These are phyloP conservation scores for Colletotrichum tanaceti DNA, from an alignment of 2,329 filamentous ascomycete genomes.

Conservation along the genomic window DNA sequence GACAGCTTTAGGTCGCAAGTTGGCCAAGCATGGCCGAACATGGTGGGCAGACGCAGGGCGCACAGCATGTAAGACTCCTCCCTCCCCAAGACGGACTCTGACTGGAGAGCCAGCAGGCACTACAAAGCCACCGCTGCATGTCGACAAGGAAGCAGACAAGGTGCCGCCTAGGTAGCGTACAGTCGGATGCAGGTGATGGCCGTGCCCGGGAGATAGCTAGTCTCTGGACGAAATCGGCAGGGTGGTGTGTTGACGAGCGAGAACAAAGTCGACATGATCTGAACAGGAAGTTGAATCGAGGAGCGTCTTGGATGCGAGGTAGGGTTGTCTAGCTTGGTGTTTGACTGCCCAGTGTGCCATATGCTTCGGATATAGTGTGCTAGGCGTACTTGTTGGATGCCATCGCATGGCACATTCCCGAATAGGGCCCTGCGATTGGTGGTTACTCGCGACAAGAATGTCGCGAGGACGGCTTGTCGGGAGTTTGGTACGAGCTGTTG, in stretches of 20 bases:
- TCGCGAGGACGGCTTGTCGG: conserved; percentile 1
- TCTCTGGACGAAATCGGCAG: conserved; percentile 18
- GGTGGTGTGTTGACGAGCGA: conserved; percentile 11
- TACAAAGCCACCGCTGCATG: conserved; percentile 2
- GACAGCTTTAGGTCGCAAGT: conserved; percentile 29
- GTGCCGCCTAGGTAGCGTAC: conserved; percentile 2
- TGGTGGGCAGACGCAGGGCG: conserved; percentile 36
- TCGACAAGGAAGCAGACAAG: conserved; percentile 6
- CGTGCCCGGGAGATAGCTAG: conserved; percentile 25
- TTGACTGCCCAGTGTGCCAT: neutral
- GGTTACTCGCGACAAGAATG: conserved; percentile 19
- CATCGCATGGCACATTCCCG: conserved; percentile 29
- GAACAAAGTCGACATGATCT: conserved; percentile 1
- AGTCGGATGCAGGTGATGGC: conserved; percentile 14
- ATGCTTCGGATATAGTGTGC: conserved; percentile 3
- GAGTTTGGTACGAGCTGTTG: neutral
- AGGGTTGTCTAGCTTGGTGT: conserved; percentile 15
- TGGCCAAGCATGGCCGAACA: conserved; percentile 11
- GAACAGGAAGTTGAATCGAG: neutral
- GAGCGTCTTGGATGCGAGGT: conserved; percentile 6
- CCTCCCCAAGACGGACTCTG: conserved; percentile 27
- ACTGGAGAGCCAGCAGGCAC: conserved; percentile 13
- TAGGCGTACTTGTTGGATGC: conserved; percentile 21
- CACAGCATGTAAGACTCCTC: conserved; percentile 22
- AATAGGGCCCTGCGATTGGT: conserved; percentile 30